phyloP scores from a whole-genome alignment of 768 basidiomycete species.

The Hygrocybe punicea region DNA sequence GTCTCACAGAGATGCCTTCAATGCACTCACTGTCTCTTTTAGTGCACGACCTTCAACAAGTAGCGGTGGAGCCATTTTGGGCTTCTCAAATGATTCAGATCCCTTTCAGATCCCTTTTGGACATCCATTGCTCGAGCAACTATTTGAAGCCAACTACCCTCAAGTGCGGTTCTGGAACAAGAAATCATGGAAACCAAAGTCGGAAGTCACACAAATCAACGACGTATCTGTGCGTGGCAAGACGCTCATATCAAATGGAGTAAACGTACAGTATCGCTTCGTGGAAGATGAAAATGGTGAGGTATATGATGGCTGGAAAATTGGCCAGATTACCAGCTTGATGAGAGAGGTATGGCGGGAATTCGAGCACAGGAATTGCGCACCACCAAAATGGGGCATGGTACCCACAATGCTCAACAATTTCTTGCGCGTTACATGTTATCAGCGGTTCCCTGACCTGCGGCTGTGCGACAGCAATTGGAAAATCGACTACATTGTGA shows the following conservation, averaged over 20 bases:
- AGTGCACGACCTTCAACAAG: not conserved
- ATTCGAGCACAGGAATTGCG: not conserved
- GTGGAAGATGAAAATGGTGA: not conserved
- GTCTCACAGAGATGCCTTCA: not conserved
- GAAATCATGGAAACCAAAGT: not conserved
- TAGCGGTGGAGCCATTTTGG: not conserved
- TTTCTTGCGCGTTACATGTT: not conserved
- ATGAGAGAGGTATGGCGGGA: too few relatives aligned
- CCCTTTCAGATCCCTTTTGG: not conserved
- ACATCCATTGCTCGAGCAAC: not conserved
- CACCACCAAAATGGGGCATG: not conserved
- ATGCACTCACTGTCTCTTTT: too few relatives aligned
- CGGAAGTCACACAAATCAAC: not conserved
- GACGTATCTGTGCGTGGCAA: not conserved
- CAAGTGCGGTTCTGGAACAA: too few relatives aligned
- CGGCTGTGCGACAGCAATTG: slow-evolving; percentile 11
- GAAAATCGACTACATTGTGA: slow-evolving; percentile 9
- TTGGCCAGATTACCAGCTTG: not conserved
- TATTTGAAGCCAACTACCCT: too few relatives aligned
- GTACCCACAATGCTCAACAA: not conserved
- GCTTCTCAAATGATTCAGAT: not conserved
- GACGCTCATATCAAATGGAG: not conserved
- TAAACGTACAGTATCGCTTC: not conserved
- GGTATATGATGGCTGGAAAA: not conserved
- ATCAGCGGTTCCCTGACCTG: slow-evolving; percentile 4